These are phyloP conservation scores for Fabrea salina DNA, from an alignment of 169 alveolate genomes.

Conservation along the genomic window DNA sequence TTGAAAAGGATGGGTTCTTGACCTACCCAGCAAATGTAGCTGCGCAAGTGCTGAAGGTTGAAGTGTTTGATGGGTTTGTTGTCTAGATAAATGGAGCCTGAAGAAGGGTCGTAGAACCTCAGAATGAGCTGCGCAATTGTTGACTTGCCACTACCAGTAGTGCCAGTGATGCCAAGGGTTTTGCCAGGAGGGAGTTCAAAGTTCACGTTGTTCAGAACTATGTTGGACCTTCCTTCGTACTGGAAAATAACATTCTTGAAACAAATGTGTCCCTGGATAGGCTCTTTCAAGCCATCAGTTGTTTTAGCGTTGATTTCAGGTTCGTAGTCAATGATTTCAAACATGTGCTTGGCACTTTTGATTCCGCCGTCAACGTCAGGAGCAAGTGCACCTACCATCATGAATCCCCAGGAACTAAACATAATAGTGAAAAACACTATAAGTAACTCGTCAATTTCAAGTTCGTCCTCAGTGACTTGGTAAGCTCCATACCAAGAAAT, in stretches of 20 bases:
- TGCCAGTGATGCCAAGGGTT: constrained; percentile 88
- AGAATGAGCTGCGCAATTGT: constrained; percentile 90
- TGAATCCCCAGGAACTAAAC: neutral
- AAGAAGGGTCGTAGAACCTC: constrained; percentile 86
- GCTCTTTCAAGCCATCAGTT: neutral
- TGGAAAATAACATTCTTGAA: neutral
- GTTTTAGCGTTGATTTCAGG: neutral
- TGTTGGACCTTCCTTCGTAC: neutral
- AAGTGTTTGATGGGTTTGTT: constrained; percentile 39
- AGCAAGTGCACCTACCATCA: neutral
- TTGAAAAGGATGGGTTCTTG: constrained; percentile 63
- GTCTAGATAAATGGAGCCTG: constrained; percentile 62
- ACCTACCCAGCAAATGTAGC: constrained; percentile 59
- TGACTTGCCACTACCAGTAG: constrained; percentile 97
- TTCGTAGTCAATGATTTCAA: neutral
- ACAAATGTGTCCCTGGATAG: neutral
- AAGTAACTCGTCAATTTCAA: neutral
- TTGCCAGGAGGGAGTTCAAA: constrained; percentile 83
- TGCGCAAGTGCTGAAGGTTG: constrained; percentile 50
- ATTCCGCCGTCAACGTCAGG: neutral
- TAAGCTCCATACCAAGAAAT: neutral
- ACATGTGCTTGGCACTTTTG: neutral
- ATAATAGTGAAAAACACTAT: neutral
- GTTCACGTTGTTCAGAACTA: constrained; percentile 32
- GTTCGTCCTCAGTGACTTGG: neutral